Percentiles rank a stretch among this genome's conserved stretches.
Evolutionary conservation across 352 stramenopile genomes (phyloP).

Genomic region (Phytophthora pisi): DNA sequence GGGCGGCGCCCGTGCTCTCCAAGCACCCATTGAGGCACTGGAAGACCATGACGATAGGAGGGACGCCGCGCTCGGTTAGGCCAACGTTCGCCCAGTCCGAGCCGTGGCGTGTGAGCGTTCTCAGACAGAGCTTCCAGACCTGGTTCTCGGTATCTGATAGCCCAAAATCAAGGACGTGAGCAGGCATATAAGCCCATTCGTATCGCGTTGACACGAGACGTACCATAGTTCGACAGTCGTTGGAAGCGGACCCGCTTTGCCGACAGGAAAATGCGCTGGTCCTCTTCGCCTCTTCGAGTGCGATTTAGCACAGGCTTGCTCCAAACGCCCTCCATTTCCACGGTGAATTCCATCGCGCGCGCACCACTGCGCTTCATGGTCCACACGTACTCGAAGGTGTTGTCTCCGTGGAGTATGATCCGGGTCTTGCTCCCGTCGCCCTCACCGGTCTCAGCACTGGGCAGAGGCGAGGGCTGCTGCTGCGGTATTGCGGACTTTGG

Average conservation of each 20-base stretch:
- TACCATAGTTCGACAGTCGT: constrained; percentile 77
- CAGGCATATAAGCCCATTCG: not conserved
- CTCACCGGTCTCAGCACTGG: constrained; percentile 11
- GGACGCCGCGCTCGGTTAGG: constrained; percentile 66
- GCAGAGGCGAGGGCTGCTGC: not conserved
- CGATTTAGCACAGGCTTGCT: constrained; percentile 79
- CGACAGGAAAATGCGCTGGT: constrained; percentile 76
- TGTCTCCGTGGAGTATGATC: constrained; percentile 77
- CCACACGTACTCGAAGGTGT: constrained; percentile 84
- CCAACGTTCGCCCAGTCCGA: constrained; percentile 77
- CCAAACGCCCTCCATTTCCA: constrained; percentile 74
- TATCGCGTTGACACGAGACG: not conserved
- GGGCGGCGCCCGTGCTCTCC: constrained; percentile 56
- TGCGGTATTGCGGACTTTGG: constrained; percentile 8
- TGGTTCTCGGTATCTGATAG: constrained; percentile 53
- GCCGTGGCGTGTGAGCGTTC: constrained; percentile 71
- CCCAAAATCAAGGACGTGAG: not conserved
- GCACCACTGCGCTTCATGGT: constrained; percentile 54
- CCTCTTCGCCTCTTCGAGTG: constrained; percentile 68
- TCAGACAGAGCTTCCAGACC: constrained; percentile 71
- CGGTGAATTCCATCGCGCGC: constrained; percentile 71
- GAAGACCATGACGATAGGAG: constrained; percentile 70
- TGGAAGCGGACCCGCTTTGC: constrained; percentile 68
- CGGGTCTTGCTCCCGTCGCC: constrained; percentile 43
- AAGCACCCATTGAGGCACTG: constrained; percentile 48